These are phyloP conservation scores for Colletotrichum truncatum DNA, from an alignment of 2,329 filamentous ascomycete genomes.

Conservation along the genomic window DNA sequence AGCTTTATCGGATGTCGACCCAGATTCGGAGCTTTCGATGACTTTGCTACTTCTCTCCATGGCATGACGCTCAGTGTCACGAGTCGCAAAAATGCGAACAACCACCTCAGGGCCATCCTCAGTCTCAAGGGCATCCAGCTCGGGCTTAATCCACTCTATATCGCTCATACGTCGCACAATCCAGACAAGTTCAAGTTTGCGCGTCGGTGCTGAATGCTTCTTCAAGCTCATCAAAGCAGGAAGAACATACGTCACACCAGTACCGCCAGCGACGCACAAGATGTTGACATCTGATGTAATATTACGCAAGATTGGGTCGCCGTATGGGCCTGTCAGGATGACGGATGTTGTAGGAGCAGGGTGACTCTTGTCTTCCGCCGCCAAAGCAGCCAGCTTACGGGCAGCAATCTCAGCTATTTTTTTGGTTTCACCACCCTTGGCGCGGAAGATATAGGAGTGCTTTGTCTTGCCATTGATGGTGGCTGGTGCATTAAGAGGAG, in stretches of 20 bases:
- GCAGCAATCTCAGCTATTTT: constrained; percentile 58
- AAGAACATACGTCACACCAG: constrained; percentile 50
- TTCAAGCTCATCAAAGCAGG: constrained; percentile 54
- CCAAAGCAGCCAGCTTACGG: constrained; percentile 42
- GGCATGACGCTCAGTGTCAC: constrained; percentile 46
- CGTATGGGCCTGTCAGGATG: constrained; percentile 72
- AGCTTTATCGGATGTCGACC: constrained; percentile 7
- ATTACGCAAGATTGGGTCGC: constrained; percentile 55
- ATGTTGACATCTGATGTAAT: constrained; percentile 50
- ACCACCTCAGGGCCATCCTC: constrained; percentile 50
- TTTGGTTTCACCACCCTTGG: constrained; percentile 67
- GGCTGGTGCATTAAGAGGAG: constrained; percentile 64
- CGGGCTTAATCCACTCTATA: constrained; percentile 65
- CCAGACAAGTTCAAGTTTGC: constrained; percentile 72
- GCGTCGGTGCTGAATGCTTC: constrained; percentile 35
- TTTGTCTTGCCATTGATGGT: constrained; percentile 49
- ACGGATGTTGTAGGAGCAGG: constrained; percentile 57
- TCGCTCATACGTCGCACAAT: constrained; percentile 64
- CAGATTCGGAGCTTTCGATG: constrained; percentile 13
- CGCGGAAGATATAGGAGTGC: constrained; percentile 67
- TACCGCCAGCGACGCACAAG: constrained; percentile 50
- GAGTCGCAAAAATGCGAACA: constrained; percentile 68
- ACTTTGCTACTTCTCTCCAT: constrained; percentile 33
- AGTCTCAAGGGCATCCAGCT: constrained; percentile 59
- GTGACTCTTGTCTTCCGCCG: constrained; percentile 1